Conservation (phyloP, 768 basidiomycete species). For the Mycena kentingensis region DNA sequence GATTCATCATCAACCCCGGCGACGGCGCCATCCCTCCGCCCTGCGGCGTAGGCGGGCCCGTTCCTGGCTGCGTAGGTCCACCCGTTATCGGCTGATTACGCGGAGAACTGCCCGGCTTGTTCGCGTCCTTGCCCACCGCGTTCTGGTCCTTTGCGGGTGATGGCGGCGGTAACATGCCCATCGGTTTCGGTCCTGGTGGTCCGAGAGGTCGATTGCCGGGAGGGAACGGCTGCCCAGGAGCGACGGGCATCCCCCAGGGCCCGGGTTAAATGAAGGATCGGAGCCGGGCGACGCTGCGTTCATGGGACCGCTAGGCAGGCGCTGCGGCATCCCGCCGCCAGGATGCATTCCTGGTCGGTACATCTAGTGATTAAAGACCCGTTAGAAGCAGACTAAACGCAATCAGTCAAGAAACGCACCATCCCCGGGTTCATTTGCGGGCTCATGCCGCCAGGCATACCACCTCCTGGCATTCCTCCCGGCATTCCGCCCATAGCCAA, state of each 20-base stretch:
- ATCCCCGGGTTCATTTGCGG: constrained; percentile 21
- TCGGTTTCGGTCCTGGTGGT: constrained; percentile 35
- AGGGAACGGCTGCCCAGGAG: constrained; percentile 31
- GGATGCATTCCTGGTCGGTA: constrained; percentile 16
- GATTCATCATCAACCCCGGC: constrained; percentile 30
- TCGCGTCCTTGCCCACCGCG: constrained; percentile 34
- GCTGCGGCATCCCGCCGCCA: constrained; percentile 8
- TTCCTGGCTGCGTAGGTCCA: constrained; percentile 30
- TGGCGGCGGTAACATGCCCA: constrained; percentile 55
- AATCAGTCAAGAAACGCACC: constrained; percentile 6
- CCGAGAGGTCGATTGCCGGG: constrained; percentile 33
- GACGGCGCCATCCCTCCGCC: constrained; percentile 30
- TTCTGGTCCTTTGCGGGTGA: constrained; percentile 46
- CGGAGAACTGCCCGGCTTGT: constrained; percentile 44
- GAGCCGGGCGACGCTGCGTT: constrained; percentile 47
- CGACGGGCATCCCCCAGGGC: constrained; percentile 15
- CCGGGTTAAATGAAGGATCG: constrained; percentile 45
- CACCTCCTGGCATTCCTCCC: constrained; percentile 1
- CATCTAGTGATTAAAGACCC: constrained; percentile 8
- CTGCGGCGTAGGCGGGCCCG: constrained; percentile 33
- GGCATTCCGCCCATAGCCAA: constrained; percentile 10
- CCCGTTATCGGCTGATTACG: constrained; percentile 38
- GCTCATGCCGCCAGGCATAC: constrained; percentile 18
- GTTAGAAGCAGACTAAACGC: background rate
- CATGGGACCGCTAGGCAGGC: constrained; percentile 25